phyloP scores from a whole-genome alignment of 768 basidiomycete species.

The Boletus reticuloceps region DNA sequence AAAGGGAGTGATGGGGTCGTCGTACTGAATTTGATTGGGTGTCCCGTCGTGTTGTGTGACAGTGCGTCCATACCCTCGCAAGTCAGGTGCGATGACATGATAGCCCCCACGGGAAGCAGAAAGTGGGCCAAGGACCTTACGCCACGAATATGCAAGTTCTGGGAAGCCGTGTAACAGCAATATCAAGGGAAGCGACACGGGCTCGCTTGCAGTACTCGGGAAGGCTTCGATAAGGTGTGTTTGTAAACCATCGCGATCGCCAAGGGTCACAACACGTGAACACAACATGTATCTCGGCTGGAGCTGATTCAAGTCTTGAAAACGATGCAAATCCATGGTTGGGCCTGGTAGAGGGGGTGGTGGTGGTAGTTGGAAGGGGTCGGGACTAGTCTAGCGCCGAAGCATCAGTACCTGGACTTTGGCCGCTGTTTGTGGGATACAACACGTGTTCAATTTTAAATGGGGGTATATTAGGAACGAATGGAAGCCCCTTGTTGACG shows the following conservation, averaged over 20 bases:
- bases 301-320: conserved; percentile 13
- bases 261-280: conserved; percentile 37
- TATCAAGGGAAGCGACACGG: conserved; percentile 41
- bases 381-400: background rate
- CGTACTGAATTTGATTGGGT: conserved; percentile 32
- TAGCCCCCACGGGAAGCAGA: conserved; percentile 42
- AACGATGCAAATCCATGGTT: conserved; percentile 15
- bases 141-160: conserved; percentile 65
- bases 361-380: background rate
- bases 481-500: background rate
- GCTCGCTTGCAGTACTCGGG: conserved; percentile 21
- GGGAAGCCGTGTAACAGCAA: conserved; percentile 67
- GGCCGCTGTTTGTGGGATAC: background rate
- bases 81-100: conserved; percentile 62
- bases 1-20: conserved; percentile 51
- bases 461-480: background rate
- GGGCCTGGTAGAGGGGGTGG: background rate
- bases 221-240: conserved; percentile 51
- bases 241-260: conserved; percentile 41
- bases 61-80: conserved; percentile 51
- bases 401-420: background rate
- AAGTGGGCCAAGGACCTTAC: conserved; percentile 54
- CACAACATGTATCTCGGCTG: conserved; percentile 35
- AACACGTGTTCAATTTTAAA: background rate
- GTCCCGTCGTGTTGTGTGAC: conserved; percentile 24